Base-by-base conservation (phyloP, 805 yeast species). In the Candida berthetii region DNA sequence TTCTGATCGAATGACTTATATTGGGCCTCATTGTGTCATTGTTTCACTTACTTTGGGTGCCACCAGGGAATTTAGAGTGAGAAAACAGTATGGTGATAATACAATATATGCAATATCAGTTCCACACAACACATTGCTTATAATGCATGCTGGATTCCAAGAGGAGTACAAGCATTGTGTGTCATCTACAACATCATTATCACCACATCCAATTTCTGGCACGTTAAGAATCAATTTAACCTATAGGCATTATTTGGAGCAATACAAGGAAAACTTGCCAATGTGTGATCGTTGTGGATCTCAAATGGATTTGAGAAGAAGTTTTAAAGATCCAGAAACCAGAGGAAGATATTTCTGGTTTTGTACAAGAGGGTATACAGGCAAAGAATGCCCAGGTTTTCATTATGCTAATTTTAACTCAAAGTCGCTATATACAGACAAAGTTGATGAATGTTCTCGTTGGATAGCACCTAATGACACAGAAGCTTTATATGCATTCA, bases 91-190 rank as follows among this genome's bases (percentile, higher is more conserved):
- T 40, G 52, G 55, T 51, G 63, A 62, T 3, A 54, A 57, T 3
- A 41, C 68, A 40, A 54, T 76, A 19, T 66, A 70, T 54, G 62
- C 83, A 24, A 66, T 82, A 1, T 82, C 79, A n/a, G 53, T 82
- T 3, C 83, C 86, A 0, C 89, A 85, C 55, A 85, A 85, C 52
- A 71, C 85, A 8, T 56, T 85, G 31, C 51, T 85, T 3, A 60
- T 85, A 3, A 85, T 85, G 95, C 79, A 81, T 44, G 83, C 87
- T 1, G 88, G 87, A 1, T 80, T 85, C 46, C 95, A 85, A 55
- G 95, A 85, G 48, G 76, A 74, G 39, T 85, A 62, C 55, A 83
- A 79, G 51, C 95, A 86, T 52, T 65, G 78, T 44, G 76, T 85
- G 0, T 74, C 75, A 4, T 65, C 78, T 1, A 59, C 69, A 33